Conservation (phyloP, 129 eudicot genomes). For the Smallanthus sonchifolius region DNA sequence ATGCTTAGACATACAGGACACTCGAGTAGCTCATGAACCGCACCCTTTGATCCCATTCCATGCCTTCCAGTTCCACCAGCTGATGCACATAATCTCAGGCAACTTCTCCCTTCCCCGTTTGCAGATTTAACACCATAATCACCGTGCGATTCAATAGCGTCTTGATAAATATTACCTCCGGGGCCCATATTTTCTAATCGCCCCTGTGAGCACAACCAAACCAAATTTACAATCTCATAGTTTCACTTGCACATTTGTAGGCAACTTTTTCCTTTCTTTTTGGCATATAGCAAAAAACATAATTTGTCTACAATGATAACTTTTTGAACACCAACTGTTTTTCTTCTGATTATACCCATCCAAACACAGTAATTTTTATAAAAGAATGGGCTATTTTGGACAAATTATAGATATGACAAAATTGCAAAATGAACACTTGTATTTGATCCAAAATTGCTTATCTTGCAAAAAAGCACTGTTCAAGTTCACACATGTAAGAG, state of each 20-base stretch:
- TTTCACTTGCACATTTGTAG: neutral
- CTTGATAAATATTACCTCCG: constrained; percentile 39
- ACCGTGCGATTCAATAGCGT: constrained; percentile 31
- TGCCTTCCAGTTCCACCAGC: constrained; percentile 34
- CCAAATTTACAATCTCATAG: neutral
- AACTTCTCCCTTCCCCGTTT: constrained; percentile 23
- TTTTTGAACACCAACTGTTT: neutral
- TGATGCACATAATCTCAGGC: constrained; percentile 28
- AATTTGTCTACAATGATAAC: neutral
- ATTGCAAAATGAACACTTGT: neutral
- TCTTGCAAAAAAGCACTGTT: neutral
- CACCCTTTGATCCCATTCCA: constrained; percentile 42
- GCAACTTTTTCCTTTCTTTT: no score
- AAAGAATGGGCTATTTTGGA: neutral
- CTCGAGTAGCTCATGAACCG: constrained; percentile 52
- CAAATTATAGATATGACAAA: neutral
- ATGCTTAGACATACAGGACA: constrained; percentile 57
- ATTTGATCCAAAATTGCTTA: neutral
- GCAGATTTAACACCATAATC: constrained; percentile 39
- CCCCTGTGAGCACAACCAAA: neutral
- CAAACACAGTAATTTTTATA: neutral
- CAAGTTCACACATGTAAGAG: neutral
- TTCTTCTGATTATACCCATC: neutral
- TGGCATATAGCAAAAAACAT: no score
- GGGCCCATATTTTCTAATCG: constrained; percentile 41